These are phyloP conservation scores for Saccharomycopsis crataegensis DNA, from an alignment of 1,139 yeast genomes.

Conservation along the genomic window DNA sequence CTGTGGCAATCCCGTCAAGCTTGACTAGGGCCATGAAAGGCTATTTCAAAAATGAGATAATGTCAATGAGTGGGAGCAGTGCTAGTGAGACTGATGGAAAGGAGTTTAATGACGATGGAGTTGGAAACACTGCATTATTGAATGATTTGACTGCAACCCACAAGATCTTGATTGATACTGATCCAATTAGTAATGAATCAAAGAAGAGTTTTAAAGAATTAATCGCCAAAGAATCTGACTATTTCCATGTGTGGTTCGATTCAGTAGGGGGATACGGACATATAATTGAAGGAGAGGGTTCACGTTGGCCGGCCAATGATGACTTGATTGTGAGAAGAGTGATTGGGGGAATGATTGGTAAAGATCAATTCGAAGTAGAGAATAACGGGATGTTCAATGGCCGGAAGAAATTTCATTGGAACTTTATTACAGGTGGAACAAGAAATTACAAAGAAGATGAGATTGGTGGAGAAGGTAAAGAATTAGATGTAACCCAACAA, in stretches of 20 bases:
- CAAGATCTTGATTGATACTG: constrained; percentile 31
- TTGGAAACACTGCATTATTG: constrained; percentile 26
- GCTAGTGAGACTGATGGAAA: neutral
- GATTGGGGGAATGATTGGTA: constrained; percentile 36
- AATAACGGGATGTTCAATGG: constrained; percentile 11
- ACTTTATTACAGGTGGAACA: constrained; percentile 23
- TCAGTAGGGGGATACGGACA: constrained; percentile 44
- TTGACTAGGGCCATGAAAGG: constrained; percentile 30
- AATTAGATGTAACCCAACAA: neutral
- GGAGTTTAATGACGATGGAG: constrained; percentile 10
- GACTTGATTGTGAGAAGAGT: constrained; percentile 40
- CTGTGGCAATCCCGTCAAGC: constrained; percentile 35
- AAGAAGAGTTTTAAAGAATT: constrained; percentile 30
- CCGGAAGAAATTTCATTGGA: constrained; percentile 25
- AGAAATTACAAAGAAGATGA: constrained; percentile 25
- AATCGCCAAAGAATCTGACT: constrained; percentile 43
- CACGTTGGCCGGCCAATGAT: constrained; percentile 35
- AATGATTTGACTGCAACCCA: constrained; percentile 35
- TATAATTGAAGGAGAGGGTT: constrained; percentile 27
- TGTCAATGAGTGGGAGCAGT: constrained; percentile 13
- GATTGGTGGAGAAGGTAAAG: constrained; percentile 5
- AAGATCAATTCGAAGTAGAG: constrained; percentile 30
- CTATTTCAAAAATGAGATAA: constrained; percentile 36
- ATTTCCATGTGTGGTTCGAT: constrained; percentile 43
- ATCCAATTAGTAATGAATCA: neutral